Conservation (phyloP, 371 early-diverging fungal genomes). For the Fennellomyces sp. region DNA sequence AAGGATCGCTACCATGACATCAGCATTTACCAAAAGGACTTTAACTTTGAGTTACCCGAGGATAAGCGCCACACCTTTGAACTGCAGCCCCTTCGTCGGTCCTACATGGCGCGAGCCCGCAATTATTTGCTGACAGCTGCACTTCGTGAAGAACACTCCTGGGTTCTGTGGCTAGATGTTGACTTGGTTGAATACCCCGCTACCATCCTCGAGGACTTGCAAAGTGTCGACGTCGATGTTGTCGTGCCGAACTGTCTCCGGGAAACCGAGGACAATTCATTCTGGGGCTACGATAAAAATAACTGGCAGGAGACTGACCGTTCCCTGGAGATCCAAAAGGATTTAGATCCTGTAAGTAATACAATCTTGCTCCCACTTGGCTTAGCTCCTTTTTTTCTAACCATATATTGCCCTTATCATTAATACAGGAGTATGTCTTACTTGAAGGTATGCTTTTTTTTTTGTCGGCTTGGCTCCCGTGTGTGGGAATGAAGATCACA, state of each 20-base stretch:
- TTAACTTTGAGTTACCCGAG: conserved; percentile 54
- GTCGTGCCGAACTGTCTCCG: conserved; percentile 63
- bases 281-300: conserved; percentile 69
- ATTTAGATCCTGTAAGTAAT: conserved; percentile 41
- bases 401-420: conserved; percentile 1
- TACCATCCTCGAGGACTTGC: conserved; percentile 55
- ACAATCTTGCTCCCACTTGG: neutral
- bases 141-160: conserved; percentile 49
- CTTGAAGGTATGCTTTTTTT: conserved; percentile 31
- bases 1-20: conserved; percentile 46
- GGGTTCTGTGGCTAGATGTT: conserved; percentile 70
- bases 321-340: conserved; percentile 52
- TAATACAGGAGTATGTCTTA: conserved; percentile 29
- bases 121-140: conserved; percentile 58
- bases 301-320: conserved; percentile 72
- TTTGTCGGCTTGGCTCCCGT: conserved; percentile 4
- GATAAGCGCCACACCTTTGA: conserved; percentile 53
- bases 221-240: conserved; percentile 57
- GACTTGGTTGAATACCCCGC: conserved; percentile 59
- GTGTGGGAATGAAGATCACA: neutral
- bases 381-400: neutral
- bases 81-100: conserved; percentile 55
- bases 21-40: conserved; percentile 59
- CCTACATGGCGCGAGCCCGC: conserved; percentile 61
- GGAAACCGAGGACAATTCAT: conserved; percentile 41